These are phyloP conservation scores for Penicillium crystallinum DNA, from an alignment of 495 filamentous ascomycete species.

Conservation along the genomic window DNA sequence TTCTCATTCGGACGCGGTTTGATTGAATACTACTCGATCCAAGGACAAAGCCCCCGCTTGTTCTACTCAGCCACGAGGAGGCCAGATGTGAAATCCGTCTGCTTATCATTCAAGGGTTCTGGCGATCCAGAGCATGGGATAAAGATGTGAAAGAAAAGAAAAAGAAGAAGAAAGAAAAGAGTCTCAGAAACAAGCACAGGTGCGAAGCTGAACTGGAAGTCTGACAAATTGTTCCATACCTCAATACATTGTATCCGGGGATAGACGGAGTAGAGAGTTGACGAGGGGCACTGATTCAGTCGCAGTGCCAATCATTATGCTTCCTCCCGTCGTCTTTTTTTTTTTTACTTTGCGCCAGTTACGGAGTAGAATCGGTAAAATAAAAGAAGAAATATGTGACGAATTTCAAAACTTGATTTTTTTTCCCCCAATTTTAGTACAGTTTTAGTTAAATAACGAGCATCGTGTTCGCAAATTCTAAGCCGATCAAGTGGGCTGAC, in stretches of 20 bases:
- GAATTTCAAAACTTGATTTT: not conserved
- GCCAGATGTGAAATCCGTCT: conserved; percentile 15
- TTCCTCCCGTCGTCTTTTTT: conserved; percentile 4
- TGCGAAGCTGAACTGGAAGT: not conserved
- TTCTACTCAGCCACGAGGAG: conserved; percentile 23
- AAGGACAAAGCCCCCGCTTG: conserved; percentile 15
- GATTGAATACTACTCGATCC: conserved; percentile 8
- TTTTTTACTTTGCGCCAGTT: conserved; percentile 16
- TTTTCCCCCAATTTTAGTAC: not conserved
- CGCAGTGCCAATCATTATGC: conserved; percentile 13
- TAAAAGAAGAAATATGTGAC: conserved; percentile 4
- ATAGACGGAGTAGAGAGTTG: not conserved
- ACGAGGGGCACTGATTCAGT: conserved; percentile 12
- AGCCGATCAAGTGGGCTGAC: conserved; percentile 14
- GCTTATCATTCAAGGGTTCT: not conserved
- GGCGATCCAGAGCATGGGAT: not conserved
- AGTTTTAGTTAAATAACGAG: not conserved
- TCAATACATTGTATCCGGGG: not conserved
- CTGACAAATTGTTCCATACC: conserved; percentile 13
- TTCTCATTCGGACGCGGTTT: conserved; percentile 11
- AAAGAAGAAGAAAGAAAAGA: too few relatives aligned
- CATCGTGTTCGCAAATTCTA: conserved; percentile 11
- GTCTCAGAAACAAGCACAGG: not conserved
- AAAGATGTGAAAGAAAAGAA: conserved; percentile 17
- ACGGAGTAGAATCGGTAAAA: conserved; percentile 9